Evolutionary conservation across 306 rosid species (phyloP), one percentile per base, ranked within the genome.

Genomic region (Geum urbanum): DNA sequence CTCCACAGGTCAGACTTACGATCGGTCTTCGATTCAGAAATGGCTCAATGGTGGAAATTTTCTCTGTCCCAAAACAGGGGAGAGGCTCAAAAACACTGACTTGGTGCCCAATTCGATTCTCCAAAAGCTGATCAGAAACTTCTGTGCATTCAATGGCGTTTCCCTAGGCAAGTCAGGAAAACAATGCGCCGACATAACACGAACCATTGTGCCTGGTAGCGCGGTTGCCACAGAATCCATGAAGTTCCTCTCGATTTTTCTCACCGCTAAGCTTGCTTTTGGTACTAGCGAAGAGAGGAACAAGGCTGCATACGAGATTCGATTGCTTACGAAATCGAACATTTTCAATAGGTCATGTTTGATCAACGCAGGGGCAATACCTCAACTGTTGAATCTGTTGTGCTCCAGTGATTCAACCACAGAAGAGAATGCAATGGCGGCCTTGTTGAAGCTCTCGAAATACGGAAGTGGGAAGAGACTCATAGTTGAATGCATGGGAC

Each of bases 1-100:
- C 2, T 84, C 94, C 6, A 92, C 98, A 0, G 98, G 98, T 5
- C 98, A 92, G 54, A 92, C 98, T 40, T 92, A 88, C n/a, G 97
- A 92, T 57, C 85, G 97, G 12, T 50, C 65, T 51, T 88, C 96
- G 14, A 92, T 92, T 77, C 60, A 82, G 6, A 88, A 82, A 86
- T 92, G 98, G 98, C 82, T 92, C 5, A 71, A 77, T 56, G 86
- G 86, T 7, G 97, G 98, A 11, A 88, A 92, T 65, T 15, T 9
- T 16, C 77, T 46, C 8, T 92, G 98, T 32, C 98, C 98, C 7
- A 90, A 88, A 82, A 92, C 98, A 61, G 96, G 98, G 69, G 85
- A 90, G 79, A 86, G 61, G 60, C 86, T 92, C 1, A 65, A 18
- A 0, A 85, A 37, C 66, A 75, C 83, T 1, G 96, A 85, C 24